Percentiles rank a stretch among this genome's conserved stretches.
These are phyloP conservation scores for Neonectria hederae DNA, from an alignment of 2,329 filamentous ascomycete species.

Conservation along the genomic window DNA sequence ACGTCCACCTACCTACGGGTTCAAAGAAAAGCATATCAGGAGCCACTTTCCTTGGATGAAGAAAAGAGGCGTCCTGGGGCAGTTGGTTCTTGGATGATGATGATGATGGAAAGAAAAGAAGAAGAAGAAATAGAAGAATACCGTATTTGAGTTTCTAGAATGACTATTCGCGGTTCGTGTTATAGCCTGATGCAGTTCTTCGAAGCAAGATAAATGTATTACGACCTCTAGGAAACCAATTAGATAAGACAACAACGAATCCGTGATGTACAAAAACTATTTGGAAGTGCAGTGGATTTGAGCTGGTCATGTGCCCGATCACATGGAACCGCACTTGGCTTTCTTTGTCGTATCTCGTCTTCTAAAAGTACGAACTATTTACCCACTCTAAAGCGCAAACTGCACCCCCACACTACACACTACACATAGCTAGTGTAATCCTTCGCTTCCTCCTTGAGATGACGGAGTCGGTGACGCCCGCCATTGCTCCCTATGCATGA, in stretches of 20 bases:
- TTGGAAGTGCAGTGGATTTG: neutral
- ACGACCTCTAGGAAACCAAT: neutral
- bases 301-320: neutral
- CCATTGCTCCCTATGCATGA: constrained; percentile 8
- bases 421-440: neutral
- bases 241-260: neutral
- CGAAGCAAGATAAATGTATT: too few relatives aligned
- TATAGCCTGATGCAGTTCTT: neutral
- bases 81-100: constrained; percentile 36
- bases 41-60: constrained; percentile 61
- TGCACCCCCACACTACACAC: neutral
- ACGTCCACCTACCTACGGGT: constrained; percentile 26
- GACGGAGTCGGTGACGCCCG: constrained; percentile 4
- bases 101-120: constrained; percentile 32
- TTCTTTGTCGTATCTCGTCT: too few relatives aligned
- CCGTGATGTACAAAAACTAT: neutral
- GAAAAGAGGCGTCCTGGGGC: constrained; percentile 39
- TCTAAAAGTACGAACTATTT: too few relatives aligned
- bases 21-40: constrained; percentile 46
- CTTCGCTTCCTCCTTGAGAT: neutral
- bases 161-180: constrained; percentile 3
- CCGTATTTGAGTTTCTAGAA: constrained; percentile 11
- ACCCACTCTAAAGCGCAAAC: too few relatives aligned
- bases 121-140: constrained; percentile 9
- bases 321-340: neutral